A percentile compares a stretch with the other conserved stretches of the same genome.
Evolutionary conservation across 2,329 filamentous ascomycete species (phyloP).

Genomic region (Fusarium hainanense): DNA sequence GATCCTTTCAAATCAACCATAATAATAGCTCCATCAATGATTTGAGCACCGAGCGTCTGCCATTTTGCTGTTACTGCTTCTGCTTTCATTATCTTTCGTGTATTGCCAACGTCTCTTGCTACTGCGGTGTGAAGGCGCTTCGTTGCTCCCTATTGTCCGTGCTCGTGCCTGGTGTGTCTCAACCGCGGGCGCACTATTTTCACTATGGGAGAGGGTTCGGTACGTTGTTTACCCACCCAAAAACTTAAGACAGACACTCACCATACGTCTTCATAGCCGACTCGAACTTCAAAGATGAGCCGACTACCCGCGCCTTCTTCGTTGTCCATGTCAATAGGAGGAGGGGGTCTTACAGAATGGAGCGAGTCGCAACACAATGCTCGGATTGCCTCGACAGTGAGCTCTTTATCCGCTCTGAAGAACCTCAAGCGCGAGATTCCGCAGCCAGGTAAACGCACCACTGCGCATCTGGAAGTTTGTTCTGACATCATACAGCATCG

Average conservation of each 20-base stretch:
- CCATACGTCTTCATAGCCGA: conserved; percentile 33
- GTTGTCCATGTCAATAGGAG: conserved; percentile 42
- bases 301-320: conserved; percentile 48
- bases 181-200: conserved; percentile 39
- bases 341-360: conserved; percentile 63
- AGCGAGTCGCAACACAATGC: conserved; percentile 71
- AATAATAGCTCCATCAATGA: conserved; percentile 43
- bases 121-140: conserved; percentile 45
- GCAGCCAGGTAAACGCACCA: conserved; percentile 54
- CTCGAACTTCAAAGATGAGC: conserved; percentile 49
- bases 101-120: conserved; percentile 45
- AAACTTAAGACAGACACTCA: conserved; percentile 5
- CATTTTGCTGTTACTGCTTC: conserved; percentile 15
- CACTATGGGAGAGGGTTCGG: conserved; percentile 52
- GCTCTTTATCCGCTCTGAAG: conserved; percentile 54
- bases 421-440: conserved; percentile 64
- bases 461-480: not conserved
- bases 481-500: conserved; percentile 53
- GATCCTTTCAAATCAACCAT: conserved; percentile 36
- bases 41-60: conserved; percentile 13
- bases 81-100: not conserved
- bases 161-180: conserved; percentile 39
- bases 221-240: conserved; percentile 28
- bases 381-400: conserved; percentile 58
- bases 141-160: conserved; percentile 52